A percentile compares a stretch with the other conserved stretches of the same genome.
These are phyloP conservation scores for Pseudozyma tsukubaensis DNA, from an alignment of 1,284 basidiomycete species.

Conservation along the genomic window DNA sequence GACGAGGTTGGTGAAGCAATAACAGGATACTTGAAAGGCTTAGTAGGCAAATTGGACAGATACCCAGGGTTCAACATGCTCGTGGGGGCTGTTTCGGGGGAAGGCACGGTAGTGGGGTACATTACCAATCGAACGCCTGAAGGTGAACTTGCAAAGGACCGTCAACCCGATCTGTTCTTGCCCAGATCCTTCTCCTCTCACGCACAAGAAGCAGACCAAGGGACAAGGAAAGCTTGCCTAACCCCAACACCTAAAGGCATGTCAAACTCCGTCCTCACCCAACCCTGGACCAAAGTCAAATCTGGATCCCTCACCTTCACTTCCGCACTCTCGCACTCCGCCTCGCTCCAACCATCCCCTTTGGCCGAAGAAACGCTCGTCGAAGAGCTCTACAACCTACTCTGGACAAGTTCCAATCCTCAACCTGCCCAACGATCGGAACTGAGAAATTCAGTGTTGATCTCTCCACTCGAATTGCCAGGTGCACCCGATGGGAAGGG, in stretches of 20 bases:
- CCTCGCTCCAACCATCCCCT: background rate
- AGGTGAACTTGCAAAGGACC: background rate
- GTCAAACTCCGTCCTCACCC: constrained; percentile 34
- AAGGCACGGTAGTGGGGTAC: constrained; percentile 25
- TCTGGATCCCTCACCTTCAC: constrained; percentile 12
- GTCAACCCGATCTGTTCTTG: constrained; percentile 18
- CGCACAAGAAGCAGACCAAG: background rate
- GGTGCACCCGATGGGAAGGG: background rate
- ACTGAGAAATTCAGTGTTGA: constrained; percentile 39
- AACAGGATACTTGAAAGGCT: constrained; percentile 11
- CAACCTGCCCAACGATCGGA: constrained; percentile 16
- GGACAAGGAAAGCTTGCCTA: background rate
- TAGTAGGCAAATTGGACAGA: constrained; percentile 17
- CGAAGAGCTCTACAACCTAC: constrained; percentile 33
- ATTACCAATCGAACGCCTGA: constrained; percentile 35
- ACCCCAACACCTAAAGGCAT: constrained; percentile 17
- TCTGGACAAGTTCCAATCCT: constrained; percentile 31
- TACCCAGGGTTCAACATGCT: constrained; percentile 61
- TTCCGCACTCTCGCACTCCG: constrained; percentile 1
- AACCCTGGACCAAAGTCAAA: constrained; percentile 45
- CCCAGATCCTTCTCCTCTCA: background rate
- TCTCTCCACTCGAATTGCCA: constrained; percentile 31
- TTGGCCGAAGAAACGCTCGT: constrained; percentile 13
- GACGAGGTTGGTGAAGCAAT: constrained; percentile 9
- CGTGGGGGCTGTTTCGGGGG: constrained; percentile 17